Conservation (phyloP, 176 grass and related monocot genomes). For the Thinopyrum elongatum region DNA sequence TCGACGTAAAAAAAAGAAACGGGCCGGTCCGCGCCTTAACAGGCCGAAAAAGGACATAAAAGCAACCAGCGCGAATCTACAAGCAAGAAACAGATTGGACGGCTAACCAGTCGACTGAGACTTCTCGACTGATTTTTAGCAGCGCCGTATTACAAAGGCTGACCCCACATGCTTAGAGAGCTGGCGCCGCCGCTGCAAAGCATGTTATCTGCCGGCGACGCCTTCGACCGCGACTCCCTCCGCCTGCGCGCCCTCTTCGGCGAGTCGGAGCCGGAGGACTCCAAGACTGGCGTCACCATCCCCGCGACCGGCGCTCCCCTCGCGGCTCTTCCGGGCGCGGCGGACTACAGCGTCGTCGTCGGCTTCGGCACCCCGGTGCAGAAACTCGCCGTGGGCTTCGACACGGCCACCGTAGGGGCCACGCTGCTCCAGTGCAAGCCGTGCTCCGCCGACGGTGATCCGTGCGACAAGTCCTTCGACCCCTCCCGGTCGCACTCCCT, state of each 20-base stretch:
- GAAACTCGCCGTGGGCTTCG: constrained; percentile 22
- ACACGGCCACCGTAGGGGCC: neutral
- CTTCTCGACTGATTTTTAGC: no score
- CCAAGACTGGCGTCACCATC: neutral
- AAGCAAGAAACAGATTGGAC: no score
- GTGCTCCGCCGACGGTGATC: constrained; percentile 7
- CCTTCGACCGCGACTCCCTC: neutral
- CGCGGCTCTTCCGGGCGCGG: neutral
- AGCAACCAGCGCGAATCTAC: no score
- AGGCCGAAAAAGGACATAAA: no score
- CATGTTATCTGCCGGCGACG: neutral
- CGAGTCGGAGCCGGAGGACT: neutral
- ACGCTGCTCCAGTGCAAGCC: constrained; percentile 48
- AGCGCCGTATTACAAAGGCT: no score
- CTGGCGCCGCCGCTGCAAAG: no score
- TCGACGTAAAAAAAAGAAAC: no score
- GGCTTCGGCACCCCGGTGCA: constrained; percentile 47
- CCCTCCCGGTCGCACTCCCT: constrained; percentile 35
- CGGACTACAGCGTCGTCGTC: constrained; percentile 41
- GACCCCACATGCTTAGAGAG: no score
- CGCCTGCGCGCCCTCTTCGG: neutral
- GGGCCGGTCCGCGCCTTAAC: no score
- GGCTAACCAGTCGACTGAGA: no score
- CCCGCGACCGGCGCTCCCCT: neutral
- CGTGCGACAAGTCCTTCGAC: constrained; percentile 43